Evolutionary conservation across 805 yeast genomes (phyloP), one percentile per base, ranked within the genome.

Genomic region (Wickerhamiella kurtzmanii): DNA sequence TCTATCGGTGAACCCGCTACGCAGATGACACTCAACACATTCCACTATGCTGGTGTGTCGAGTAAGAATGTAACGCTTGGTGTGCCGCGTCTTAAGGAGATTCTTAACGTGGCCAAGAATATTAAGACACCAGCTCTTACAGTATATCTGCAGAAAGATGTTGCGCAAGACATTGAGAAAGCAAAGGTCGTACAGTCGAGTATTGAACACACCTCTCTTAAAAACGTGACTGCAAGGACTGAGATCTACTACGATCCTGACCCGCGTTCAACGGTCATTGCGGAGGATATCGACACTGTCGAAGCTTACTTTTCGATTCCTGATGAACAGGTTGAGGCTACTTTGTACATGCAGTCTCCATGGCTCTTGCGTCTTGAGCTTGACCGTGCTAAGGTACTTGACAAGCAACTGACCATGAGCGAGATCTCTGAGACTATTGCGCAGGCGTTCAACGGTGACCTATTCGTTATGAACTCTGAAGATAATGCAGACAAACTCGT

Each of bases 71-170:
- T 87, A 53, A 87, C 96, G 2, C 76, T 89, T 54, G 96, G 96
- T 77, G 96, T 87, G 62, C 96, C 96, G 50, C 94, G 96, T 75
- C 75, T 88, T 65, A 88, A 88, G 76, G 97, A 88, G 71, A 92
- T 92, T 77, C 76, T 92, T 66, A 89, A 89, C 64, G 98, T 92
- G 54, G 99, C 99, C 9, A 92, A 92, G 71, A 89, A 85, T 60
- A 88, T 92, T 74, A 92, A 89, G 69, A 92, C 99, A n/a, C 99
- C 99, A n/a, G 94, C 96, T 13, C 72, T 89, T 62, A 87, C 96
- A 8, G 95, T 89, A n/a, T 92, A 88, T 63, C 70, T 92, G 63
- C 74, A 84, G 43, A 79, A 80, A 3, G 89, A 78, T 37, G 74
- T 80, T 52, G 88, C 95, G 3, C 73, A 76, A 43, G 95, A 92